Evolutionary conservation across 192 early-diverging fungal species (phyloP).

Genomic region (Coemansia sp.): DNA sequence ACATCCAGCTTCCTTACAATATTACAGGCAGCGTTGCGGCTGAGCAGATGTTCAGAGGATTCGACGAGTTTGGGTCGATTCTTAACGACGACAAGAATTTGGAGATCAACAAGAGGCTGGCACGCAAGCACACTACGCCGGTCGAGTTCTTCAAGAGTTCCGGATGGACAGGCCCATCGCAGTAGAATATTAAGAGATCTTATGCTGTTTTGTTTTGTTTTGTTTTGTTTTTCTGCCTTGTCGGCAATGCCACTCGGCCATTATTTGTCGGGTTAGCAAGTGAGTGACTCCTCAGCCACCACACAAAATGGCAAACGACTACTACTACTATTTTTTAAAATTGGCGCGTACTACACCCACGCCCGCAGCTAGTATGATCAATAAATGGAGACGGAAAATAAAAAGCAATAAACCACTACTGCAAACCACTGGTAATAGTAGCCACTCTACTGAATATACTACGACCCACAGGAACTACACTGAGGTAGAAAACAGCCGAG

Average conservation of each 20-base stretch:
- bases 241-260: background rate
- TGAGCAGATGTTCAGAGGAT: slow-evolving; percentile 26
- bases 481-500: too few species aligned
- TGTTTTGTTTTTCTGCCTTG: background rate
- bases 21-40: slow-evolving; percentile 6
- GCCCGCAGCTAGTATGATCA: background rate
- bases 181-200: background rate
- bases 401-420: too few species aligned
- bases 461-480: too few species aligned
- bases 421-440: too few species aligned
- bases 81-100: slow-evolving; percentile 51
- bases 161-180: slow-evolving; percentile 56
- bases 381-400: too few species aligned
- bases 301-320: too few species aligned
- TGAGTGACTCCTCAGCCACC: too few species aligned
- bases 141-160: slow-evolving; percentile 37
- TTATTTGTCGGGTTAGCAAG: too few species aligned
- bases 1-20: slow-evolving; percentile 32
- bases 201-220: background rate
- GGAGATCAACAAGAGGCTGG: slow-evolving; percentile 27
- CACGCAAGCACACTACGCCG: slow-evolving; percentile 26
- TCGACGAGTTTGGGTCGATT: slow-evolving; percentile 36
- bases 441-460: too few species aligned
- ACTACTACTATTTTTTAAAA: slow-evolving; percentile 9
- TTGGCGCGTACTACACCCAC: slow-evolving; percentile 11